These are phyloP conservation scores for Chionographis japonica DNA, from an alignment of 106 monocot genomes.

Conservation along the genomic window DNA sequence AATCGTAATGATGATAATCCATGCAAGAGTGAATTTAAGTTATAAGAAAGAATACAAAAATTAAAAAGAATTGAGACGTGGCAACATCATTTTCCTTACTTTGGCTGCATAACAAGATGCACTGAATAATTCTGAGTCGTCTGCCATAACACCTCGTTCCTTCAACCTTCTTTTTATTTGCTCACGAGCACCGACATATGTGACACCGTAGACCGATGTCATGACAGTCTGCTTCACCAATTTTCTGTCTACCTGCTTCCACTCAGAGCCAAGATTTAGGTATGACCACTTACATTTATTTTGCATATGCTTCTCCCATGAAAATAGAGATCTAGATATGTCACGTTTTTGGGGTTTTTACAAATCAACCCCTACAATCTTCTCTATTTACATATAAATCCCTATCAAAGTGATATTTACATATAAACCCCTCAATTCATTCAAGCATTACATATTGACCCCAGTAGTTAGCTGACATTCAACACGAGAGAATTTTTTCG, in stretches of 20 bases:
- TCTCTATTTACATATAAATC: too few species aligned
- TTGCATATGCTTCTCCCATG: background rate
- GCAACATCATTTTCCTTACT: slow-evolving; percentile 25
- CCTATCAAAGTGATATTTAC: too few species aligned
- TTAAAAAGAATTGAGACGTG: background rate
- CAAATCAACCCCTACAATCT: too few species aligned
- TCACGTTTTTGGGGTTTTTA: too few species aligned
- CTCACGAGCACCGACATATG: slow-evolving; percentile 93
- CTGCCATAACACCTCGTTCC: slow-evolving; percentile 53
- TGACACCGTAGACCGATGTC: slow-evolving; percentile 99
- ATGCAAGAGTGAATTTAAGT: background rate
- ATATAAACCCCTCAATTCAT: too few species aligned
- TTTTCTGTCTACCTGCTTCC: slow-evolving; percentile 85
- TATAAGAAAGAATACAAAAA: background rate
- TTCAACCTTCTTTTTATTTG: slow-evolving; percentile 93
- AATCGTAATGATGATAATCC: background rate
- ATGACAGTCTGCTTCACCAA: slow-evolving; percentile 99
- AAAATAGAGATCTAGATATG: too few species aligned
- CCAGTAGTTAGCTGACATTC: too few species aligned
- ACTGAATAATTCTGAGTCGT: slow-evolving; percentile 59
- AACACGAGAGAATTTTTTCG: too few species aligned
- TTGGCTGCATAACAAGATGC: slow-evolving; percentile 88
- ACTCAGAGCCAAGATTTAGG: background rate
- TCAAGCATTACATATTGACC: too few species aligned
- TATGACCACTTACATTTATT: background rate